phyloP scores from a whole-genome alignment of 2,329 filamentous ascomycete genomes.

The Hypocrella siamensis region DNA sequence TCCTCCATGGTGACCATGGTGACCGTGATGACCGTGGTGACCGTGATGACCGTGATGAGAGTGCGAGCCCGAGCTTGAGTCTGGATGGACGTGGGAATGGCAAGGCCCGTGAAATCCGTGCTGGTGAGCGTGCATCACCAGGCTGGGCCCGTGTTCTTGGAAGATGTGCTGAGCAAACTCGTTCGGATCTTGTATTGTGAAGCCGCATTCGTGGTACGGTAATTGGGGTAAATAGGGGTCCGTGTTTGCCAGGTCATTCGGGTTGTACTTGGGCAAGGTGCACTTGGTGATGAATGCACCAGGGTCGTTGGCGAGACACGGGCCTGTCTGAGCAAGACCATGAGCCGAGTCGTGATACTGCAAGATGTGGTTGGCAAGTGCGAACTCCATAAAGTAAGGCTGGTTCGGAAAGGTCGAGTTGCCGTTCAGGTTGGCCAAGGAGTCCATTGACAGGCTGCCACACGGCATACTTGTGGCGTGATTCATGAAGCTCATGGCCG shows the following conservation, averaged over 20 bases:
- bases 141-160: constrained; percentile 10
- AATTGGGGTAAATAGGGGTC: constrained; percentile 6
- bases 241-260: constrained; percentile 5
- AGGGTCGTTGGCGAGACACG: constrained; percentile 13
- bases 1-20: constrained; percentile 1
- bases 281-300: constrained; percentile 11
- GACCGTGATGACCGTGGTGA: not conserved
- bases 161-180: constrained; percentile 15
- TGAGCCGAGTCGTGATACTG: constrained; percentile 14
- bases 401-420: constrained; percentile 5
- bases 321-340: constrained; percentile 8
- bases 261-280: constrained; percentile 10
- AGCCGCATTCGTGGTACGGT: constrained; percentile 12
- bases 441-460: constrained; percentile 9
- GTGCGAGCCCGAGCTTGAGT: no score
- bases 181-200: constrained; percentile 11
- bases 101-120: constrained; percentile 2
- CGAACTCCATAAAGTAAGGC: constrained; percentile 8
- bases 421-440: constrained; percentile 3
- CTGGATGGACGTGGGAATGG: not conserved
- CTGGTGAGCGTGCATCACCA: constrained; percentile 5
- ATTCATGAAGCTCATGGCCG: constrained; percentile 3
- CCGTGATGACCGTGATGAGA: constrained; percentile 1
- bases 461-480: constrained; percentile 7
- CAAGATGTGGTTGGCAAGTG: constrained; percentile 13